Conservation (phyloP, 139 green algal genomes). For the Picochlorum sp. region DNA sequence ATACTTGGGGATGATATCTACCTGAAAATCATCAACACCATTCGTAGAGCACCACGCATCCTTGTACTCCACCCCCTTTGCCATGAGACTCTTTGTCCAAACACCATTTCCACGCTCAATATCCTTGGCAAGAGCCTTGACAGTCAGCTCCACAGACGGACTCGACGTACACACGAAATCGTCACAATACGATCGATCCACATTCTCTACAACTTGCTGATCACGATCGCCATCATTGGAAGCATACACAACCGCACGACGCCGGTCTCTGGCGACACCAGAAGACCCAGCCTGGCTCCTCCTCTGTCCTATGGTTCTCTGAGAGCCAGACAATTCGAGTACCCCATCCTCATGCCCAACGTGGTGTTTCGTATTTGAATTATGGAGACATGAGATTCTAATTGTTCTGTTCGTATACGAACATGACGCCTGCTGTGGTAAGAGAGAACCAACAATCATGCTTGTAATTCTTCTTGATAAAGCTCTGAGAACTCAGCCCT, state of each 20-base stretch:
- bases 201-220: slow-evolving; percentile 2
- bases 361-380: no score
- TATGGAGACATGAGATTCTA: no score
- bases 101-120: slow-evolving; percentile 25
- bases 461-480: no score
- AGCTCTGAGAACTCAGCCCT: no score
- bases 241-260: neutral
- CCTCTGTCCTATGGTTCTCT: no score
- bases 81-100: slow-evolving; percentile 32
- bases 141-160: slow-evolving; percentile 55
- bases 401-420: no score
- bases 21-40: slow-evolving; percentile 23
- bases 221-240: neutral
- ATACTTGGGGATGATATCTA: slow-evolving; percentile 31
- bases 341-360: slow-evolving; percentile 24
- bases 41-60: slow-evolving; percentile 41
- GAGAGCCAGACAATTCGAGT: slow-evolving; percentile 15
- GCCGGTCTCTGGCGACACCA: slow-evolving; percentile 1
- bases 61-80: slow-evolving; percentile 30
- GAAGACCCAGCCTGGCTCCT: no score
- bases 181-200: slow-evolving; percentile 48
- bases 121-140: slow-evolving; percentile 44
- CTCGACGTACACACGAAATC: slow-evolving; percentile 64
- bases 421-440: no score
- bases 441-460: no score